These are phyloP conservation scores for Suillus subaureus DNA, from an alignment of 768 basidiomycete species.

Conservation along the genomic window DNA sequence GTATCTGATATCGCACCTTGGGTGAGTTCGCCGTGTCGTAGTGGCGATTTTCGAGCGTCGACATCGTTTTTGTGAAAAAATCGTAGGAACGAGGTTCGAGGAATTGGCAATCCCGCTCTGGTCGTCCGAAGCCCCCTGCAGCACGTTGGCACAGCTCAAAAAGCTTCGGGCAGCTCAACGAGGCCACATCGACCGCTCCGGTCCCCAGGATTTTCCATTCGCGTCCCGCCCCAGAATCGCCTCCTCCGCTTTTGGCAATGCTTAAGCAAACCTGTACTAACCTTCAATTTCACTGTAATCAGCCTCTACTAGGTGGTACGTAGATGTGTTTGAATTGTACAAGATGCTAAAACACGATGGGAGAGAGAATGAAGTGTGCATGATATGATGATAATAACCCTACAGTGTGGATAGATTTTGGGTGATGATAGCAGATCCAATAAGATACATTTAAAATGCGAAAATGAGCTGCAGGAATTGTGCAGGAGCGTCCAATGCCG, in stretches of 20 bases:
- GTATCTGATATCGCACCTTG: neutral
- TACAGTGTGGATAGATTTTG: constrained; percentile 5
- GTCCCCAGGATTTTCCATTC: too few species aligned
- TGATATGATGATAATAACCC: constrained; percentile 1
- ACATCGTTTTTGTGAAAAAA: neutral
- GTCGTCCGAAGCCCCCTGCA: too few species aligned
- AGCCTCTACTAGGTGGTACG: too few species aligned
- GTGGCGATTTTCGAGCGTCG: neutral
- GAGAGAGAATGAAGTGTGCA: neutral
- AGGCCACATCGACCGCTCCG: too few species aligned
- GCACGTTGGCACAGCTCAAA: too few species aligned
- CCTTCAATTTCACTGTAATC: too few species aligned
- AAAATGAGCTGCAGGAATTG: constrained; percentile 1
- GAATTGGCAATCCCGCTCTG: too few species aligned
- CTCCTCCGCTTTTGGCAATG: too few species aligned
- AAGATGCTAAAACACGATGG: constrained; percentile 3
- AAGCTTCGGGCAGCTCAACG: too few species aligned
- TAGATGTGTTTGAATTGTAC: neutral
- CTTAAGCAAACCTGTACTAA: too few species aligned
- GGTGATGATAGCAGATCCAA: constrained; percentile 5
- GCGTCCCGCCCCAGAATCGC: too few species aligned
- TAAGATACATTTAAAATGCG: constrained; percentile 6
- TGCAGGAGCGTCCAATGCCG: constrained; percentile 1
- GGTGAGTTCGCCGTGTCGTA: neutral
- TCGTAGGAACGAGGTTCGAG: neutral